phyloP scores from a whole-genome alignment of 805 yeast species.

The Jamesozyma rosinii region DNA sequence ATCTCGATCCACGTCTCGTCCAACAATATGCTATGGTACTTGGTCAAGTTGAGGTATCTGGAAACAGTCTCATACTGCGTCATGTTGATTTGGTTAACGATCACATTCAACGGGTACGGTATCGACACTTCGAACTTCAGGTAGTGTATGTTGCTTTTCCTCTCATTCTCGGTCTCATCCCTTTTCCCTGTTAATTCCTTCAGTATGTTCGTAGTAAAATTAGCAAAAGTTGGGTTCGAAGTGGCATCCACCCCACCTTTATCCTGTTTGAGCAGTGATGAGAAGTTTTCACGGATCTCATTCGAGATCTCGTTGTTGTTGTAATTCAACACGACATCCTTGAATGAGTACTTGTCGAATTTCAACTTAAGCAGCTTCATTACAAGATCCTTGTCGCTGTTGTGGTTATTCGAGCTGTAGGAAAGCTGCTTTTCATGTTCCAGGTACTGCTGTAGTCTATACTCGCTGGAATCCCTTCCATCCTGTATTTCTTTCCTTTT shows the following conservation, averaged over 20 bases:
- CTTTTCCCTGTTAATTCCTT: background rate
- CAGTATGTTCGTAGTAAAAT: background rate
- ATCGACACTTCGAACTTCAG: conserved; percentile 49
- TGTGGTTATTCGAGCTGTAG: background rate
- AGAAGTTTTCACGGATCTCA: background rate
- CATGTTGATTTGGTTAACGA: conserved; percentile 60
- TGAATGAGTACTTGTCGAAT: conserved; percentile 32
- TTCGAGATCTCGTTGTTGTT: conserved; percentile 4
- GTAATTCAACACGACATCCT: conserved; percentile 14
- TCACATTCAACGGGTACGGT: conserved; percentile 80
- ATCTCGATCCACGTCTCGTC: conserved; percentile 68
- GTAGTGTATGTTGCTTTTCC: conserved; percentile 36
- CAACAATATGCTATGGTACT: conserved; percentile 49
- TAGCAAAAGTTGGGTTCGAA: background rate
- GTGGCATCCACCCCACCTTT: background rate
- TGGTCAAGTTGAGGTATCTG: conserved; percentile 57
- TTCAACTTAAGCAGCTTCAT: conserved; percentile 28
- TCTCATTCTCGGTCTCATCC: background rate
- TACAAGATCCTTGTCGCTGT: conserved; percentile 14
- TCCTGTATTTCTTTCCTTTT: conserved; percentile 24
- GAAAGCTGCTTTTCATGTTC: conserved; percentile 8
- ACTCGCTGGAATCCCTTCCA: conserved; percentile 5
- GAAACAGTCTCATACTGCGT: conserved; percentile 74
- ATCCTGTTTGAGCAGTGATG: background rate
- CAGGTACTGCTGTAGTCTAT: conserved; percentile 29